phyloP scores from a whole-genome alignment of 169 alveolate species.

The Plasmodium cynomolgi region DNA sequence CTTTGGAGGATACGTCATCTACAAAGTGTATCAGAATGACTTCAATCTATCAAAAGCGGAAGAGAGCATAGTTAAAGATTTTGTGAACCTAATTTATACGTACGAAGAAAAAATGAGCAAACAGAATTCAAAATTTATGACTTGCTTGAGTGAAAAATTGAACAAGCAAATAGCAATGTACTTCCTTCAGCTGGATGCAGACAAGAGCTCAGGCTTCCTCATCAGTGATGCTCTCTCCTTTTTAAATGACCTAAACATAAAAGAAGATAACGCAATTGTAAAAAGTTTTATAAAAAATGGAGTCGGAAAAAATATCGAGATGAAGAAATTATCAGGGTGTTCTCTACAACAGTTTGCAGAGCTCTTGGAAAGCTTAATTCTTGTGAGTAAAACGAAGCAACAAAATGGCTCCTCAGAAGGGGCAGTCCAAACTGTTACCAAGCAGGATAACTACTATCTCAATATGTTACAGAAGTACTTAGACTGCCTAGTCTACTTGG shows the following conservation, averaged over 20 bases:
- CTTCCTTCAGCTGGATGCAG: conserved; percentile 64
- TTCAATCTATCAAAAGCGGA: conserved; percentile 73
- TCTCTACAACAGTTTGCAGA: conserved; percentile 74
- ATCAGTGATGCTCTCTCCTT: conserved; percentile 56
- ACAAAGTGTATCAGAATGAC: conserved; percentile 58
- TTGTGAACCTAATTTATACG: conserved; percentile 19
- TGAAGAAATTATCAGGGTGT: conserved; percentile 64
- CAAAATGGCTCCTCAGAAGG: neutral
- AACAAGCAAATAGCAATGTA: conserved; percentile 70
- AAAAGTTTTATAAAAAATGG: conserved; percentile 69
- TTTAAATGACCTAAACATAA: conserved; percentile 57
- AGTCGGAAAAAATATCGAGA: conserved; percentile 33
- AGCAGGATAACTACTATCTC: neutral
- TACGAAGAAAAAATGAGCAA: conserved; percentile 60
- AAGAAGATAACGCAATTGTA: conserved; percentile 43
- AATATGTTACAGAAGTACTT: conserved; percentile 28
- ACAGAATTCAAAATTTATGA: conserved; percentile 50
- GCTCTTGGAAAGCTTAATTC: conserved; percentile 41
- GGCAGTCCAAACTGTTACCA: neutral
- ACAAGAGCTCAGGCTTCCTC: conserved; percentile 58
- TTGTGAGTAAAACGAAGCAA: conserved; percentile 27
- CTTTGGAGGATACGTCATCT: conserved; percentile 22
- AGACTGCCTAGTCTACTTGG: neutral
- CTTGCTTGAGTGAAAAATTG: conserved; percentile 51
- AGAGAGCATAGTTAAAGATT: conserved; percentile 52